These are phyloP conservation scores for Brettanomyces bruxellensis DNA, from an alignment of 805 yeast genomes.

Conservation along the genomic window DNA sequence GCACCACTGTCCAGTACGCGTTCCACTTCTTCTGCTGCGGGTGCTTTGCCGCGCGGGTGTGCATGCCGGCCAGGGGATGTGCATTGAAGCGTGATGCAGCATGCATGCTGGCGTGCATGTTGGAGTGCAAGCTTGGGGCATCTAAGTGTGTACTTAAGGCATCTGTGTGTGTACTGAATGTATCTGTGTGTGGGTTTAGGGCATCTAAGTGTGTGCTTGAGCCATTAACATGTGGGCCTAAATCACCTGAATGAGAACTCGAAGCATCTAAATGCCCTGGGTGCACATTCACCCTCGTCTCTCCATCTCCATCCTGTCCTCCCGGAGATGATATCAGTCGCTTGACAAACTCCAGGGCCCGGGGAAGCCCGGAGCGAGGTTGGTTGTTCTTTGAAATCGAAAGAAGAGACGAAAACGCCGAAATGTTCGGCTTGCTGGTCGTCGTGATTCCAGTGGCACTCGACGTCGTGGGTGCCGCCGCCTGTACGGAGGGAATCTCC, in stretches of 20 bases:
- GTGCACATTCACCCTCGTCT: too few relatives aligned
- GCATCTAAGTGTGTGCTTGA: too few relatives aligned
- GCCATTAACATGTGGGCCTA: too few relatives aligned
- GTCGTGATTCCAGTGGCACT: conserved; percentile 27
- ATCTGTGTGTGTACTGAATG: background rate
- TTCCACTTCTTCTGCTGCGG: conserved; percentile 5
- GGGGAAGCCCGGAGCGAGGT: conserved; percentile 11
- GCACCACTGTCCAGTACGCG: conserved; percentile 52
- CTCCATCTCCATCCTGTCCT: too few relatives aligned
- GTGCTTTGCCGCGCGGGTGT: too few relatives aligned
- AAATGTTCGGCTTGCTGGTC: conserved; percentile 26
- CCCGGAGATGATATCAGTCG: conserved; percentile 25
- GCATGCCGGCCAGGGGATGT: too few relatives aligned
- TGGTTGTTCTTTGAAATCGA: conserved; percentile 23
- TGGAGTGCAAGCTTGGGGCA: too few relatives aligned
- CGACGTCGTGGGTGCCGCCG: conserved; percentile 25
- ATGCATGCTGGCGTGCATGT: too few relatives aligned
- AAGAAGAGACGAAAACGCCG: conserved; percentile 30
- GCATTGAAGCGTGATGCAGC: too few relatives aligned
- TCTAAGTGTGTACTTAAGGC: too few relatives aligned
- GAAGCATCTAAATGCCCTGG: too few relatives aligned
- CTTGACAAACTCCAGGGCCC: conserved; percentile 23
- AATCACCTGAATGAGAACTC: too few relatives aligned
- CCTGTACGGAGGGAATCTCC: conserved; percentile 14
- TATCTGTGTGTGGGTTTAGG: background rate